phyloP scores from a whole-genome alignment of 208 protist species.

The Blastocrithidia nonstop region DNA sequence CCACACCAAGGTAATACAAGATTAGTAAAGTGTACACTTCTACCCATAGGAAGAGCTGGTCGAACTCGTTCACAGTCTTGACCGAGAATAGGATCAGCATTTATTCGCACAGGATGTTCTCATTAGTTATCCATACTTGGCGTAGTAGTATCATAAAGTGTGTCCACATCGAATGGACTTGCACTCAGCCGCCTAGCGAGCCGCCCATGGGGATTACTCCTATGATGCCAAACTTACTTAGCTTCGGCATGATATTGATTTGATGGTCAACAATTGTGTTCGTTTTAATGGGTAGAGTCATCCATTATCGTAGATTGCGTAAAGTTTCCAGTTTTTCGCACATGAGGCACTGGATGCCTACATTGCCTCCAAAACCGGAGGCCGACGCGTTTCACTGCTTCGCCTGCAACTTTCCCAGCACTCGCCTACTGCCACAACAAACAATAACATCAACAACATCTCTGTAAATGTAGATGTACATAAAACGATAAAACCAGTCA shows the following conservation, averaged over 20 bases:
- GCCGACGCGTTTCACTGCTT: constrained; percentile 41
- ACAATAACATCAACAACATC: constrained; percentile 2
- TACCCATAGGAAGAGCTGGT: constrained; percentile 53
- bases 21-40: constrained; percentile 12
- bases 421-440: too few species aligned
- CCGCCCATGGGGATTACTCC: constrained; percentile 39
- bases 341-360: constrained; percentile 42
- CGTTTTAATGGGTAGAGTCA: constrained; percentile 55
- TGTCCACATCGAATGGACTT: constrained; percentile 69
- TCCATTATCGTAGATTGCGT: constrained; percentile 26
- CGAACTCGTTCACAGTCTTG: constrained; percentile 40
- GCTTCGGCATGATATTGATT: constrained; percentile 41
- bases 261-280: constrained; percentile 80
- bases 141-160: constrained; percentile 43
- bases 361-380: constrained; percentile 32
- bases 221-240: constrained; percentile 25
- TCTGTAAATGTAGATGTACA: neutral
- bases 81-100: constrained; percentile 52
- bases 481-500: neutral
- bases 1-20: too few species aligned
- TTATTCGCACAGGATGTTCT: constrained; percentile 69
- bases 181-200: constrained; percentile 40
- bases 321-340: constrained; percentile 49
- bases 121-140: constrained; percentile 55
- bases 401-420: constrained; percentile 13